Percentiles rank a stretch among this genome's conserved stretches.
phyloP scores from a whole-genome alignment of 352 stramenopile species.

The Phytophthora uliginosa region DNA sequence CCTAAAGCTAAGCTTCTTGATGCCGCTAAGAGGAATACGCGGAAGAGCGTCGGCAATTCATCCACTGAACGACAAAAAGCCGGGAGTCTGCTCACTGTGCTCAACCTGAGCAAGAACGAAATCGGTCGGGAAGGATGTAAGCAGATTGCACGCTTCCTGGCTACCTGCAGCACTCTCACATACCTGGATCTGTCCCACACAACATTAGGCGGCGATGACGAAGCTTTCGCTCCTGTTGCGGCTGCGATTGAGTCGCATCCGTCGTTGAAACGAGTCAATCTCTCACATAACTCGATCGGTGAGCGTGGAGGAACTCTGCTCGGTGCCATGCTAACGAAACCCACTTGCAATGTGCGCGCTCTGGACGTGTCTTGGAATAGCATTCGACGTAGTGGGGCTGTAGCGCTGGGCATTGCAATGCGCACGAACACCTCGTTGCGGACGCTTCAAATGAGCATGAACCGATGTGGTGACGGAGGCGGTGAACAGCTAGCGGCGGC shows the following conservation, averaged over 20 bases:
- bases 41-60: not conserved
- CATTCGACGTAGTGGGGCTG: slow-evolving; percentile 62
- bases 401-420: slow-evolving; percentile 65
- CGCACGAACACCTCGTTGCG: slow-evolving; percentile 57
- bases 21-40: slow-evolving; percentile 10
- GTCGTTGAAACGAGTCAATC: slow-evolving; percentile 58
- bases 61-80: not conserved
- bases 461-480: slow-evolving; percentile 72
- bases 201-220: slow-evolving; percentile 45
- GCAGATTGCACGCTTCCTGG: slow-evolving; percentile 70
- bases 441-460: slow-evolving; percentile 73
- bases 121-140: slow-evolving; percentile 60
- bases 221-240: slow-evolving; percentile 59
- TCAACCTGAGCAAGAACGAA: slow-evolving; percentile 83
- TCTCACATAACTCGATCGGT: slow-evolving; percentile 78
- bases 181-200: slow-evolving; percentile 73
- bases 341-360: slow-evolving; percentile 54
- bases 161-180: slow-evolving; percentile 50
- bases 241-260: slow-evolving; percentile 65
- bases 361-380: slow-evolving; percentile 82
- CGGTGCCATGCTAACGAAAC: slow-evolving; percentile 69
- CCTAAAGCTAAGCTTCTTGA: slow-evolving; percentile 31
- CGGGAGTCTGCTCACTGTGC: slow-evolving; percentile 54
- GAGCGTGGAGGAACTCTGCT: slow-evolving; percentile 58
- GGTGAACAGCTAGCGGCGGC: slow-evolving; percentile 68